Base-by-base conservation (phyloP, 495 filamentous ascomycete species). In the Symbiotaphrina buchneri region DNA sequence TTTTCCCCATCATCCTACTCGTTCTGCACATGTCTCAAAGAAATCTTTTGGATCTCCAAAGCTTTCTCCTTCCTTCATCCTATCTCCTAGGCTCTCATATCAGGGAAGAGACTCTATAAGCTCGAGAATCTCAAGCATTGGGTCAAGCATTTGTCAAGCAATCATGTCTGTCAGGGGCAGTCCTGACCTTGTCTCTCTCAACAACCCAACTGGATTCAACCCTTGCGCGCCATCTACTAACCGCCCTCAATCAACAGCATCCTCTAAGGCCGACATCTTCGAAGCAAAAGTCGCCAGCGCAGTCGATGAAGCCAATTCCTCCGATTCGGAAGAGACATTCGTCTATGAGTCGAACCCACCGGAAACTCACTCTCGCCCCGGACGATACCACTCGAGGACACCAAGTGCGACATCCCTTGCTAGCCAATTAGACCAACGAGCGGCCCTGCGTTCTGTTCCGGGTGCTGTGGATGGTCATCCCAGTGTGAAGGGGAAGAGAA, bases 331-430 rank as follows among this genome's bases (percentile, higher is more conserved):
- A 40, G 90, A 94, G 51, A 95, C 90, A 0, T 97, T 95, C 49
- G 85, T 97, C 3, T 97, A 97, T 54, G 87, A 97, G 53, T 97
- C 87, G 6, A 97, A 97, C 46, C 87, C 90, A 7, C 80, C 80
- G 7, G 87, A 95, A 39, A 60, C 61, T 15, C 66, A 63, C 32
- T 75, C 63, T 11, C 69, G 82, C n/a, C 71, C 76, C 24, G 59
- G 65, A 31, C 63, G 83, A 31, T 87, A 85, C 44, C 85, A 95
- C 50, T 95, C 90, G 10, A 68, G 87, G 26, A 97, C 87, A 7
- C 87, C 87, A 3, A 94, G 85, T 51, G 78, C 80, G 13, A 85
- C 90, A 3, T 95, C 87, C 3, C 79, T 87, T 64, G 68, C 54
- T 7, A 93, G 73, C 52, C 74, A 76, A 49, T 63, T 68, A 18